Evolutionary conservation across 129 eudicot genomes (phyloP).

Genomic region (Ambrosia trifida): DNA sequence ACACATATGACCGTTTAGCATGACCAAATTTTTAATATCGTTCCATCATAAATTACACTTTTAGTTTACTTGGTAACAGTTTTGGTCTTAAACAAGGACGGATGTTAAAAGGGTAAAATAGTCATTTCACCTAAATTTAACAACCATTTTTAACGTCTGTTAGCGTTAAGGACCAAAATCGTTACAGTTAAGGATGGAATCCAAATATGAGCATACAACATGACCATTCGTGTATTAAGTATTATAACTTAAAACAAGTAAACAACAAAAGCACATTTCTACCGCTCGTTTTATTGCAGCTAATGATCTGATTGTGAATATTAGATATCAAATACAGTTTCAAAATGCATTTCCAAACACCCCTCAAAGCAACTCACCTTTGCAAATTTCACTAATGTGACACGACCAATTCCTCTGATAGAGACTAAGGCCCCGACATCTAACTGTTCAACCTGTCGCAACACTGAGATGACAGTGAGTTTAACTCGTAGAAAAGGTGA

Average conservation of each 20-base stretch:
- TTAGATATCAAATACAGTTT: background rate
- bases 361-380: conserved; percentile 38
- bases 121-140: too few species aligned
- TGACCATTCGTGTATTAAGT: background rate
- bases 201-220: background rate
- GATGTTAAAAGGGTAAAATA: background rate
- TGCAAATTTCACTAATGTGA: conserved; percentile 52
- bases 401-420: conserved; percentile 79
- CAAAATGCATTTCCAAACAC: background rate
- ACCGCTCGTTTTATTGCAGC: background rate
- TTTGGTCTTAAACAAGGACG: background rate
- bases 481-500: conserved; percentile 9
- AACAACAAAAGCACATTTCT: background rate
- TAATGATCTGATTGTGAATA: background rate
- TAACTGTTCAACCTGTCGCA: conserved; percentile 65
- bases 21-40: too few species aligned
- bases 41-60: too few species aligned
- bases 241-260: background rate
- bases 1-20: too few species aligned
- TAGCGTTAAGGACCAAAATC: background rate
- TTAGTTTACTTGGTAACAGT: too few species aligned
- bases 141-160: too few species aligned
- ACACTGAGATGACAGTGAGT: conserved; percentile 31
- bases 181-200: background rate
- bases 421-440: conserved; percentile 75